phyloP scores from a whole-genome alignment of 805 yeast genomes.

The Starmerella khaoyaiensis region DNA sequence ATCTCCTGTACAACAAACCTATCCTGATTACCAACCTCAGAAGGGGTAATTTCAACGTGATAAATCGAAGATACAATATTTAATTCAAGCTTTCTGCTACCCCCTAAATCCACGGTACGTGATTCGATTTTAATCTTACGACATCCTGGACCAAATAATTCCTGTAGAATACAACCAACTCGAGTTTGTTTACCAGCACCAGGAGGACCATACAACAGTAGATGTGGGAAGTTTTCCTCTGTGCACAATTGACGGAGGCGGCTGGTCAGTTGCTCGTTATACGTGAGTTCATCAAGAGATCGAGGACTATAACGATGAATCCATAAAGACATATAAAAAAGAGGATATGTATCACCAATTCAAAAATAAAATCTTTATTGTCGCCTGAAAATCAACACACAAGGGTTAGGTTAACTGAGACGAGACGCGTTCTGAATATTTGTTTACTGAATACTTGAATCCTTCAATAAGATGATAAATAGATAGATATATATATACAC shows the following conservation, averaged over 20 bases:
- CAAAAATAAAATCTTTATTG: no score
- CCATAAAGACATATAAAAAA: constrained; percentile 76
- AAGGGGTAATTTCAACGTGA: constrained; percentile 90
- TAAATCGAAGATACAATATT: constrained; percentile 84
- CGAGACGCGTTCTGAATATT: no score
- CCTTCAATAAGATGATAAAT: no score
- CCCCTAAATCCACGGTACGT: constrained; percentile 55
- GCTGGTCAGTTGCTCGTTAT: constrained; percentile 50
- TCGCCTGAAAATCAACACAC: no score
- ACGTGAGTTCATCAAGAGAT: constrained; percentile 48
- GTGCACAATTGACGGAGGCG: constrained; percentile 49
- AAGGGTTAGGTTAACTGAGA: no score
- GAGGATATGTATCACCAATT: no score
- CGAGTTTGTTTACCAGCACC: constrained; percentile 97
- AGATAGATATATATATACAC: no score
- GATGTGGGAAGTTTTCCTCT: constrained; percentile 84
- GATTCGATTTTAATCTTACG: constrained; percentile 82
- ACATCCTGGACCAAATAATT: constrained; percentile 71
- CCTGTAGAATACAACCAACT: constrained; percentile 61
- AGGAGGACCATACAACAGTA: constrained; percentile 84
- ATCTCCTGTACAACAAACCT: constrained; percentile 89
- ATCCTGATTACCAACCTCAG: constrained; percentile 93
- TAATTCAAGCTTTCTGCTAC: constrained; percentile 68
- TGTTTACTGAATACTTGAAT: no score
- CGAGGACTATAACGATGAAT: constrained; percentile 88